phyloP scores from a whole-genome alignment of 495 filamentous ascomycete species.

The Lindgomyces ingoldianus region DNA sequence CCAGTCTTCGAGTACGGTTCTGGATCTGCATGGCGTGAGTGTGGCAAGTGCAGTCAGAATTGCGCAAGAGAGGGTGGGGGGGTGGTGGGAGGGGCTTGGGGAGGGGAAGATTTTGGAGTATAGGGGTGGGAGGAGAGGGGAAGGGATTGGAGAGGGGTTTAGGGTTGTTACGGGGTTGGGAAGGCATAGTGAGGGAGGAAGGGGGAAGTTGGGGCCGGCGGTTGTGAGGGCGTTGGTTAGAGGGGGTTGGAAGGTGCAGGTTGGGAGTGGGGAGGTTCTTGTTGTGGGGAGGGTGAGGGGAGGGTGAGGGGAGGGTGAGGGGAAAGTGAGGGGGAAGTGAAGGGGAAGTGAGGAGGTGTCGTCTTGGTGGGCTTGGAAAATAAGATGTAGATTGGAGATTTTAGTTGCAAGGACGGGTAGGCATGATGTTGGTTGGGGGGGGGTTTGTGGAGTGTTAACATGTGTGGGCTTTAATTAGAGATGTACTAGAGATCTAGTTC shows the following conservation, averaged over 20 bases:
- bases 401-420: no score
- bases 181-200: slow-evolving; percentile 74
- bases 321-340: no score
- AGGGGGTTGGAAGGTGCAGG: slow-evolving; percentile 82
- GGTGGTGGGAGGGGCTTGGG: slow-evolving; percentile 79
- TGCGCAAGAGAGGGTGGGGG: slow-evolving; percentile 61
- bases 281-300: slow-evolving; percentile 56
- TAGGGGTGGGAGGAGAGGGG: slow-evolving; percentile 48
- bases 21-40: slow-evolving; percentile 84
- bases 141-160: slow-evolving; percentile 51
- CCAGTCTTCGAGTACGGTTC: slow-evolving; percentile 56
- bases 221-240: slow-evolving; percentile 72
- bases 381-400: no score
- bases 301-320: neutral
- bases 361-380: no score
- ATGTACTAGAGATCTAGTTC: no score
- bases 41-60: slow-evolving; percentile 80
- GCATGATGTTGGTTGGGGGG: no score
- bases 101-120: slow-evolving; percentile 57
- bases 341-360: no score
- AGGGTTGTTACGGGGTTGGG: slow-evolving; percentile 81
- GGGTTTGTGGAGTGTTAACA: no score
- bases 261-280: slow-evolving; percentile 63
- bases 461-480: no score
- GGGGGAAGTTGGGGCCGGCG: slow-evolving; percentile 72